Conservation (phyloP, 2,329 filamentous ascomycete genomes). For the Xylaria sp. region DNA sequence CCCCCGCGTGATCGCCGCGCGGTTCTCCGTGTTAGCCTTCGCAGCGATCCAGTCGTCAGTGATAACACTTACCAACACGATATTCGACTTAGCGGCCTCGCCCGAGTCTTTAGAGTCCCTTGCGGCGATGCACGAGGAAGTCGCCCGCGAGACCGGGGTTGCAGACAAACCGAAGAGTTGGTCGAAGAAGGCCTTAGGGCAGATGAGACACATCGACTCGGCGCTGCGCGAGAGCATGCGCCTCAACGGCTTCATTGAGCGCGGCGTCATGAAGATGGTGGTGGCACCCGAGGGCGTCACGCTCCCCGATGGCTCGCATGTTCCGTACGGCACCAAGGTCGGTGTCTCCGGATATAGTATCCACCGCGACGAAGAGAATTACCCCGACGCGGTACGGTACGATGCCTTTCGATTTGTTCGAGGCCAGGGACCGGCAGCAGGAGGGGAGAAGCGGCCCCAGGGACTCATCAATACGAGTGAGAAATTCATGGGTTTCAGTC, state of each 20-base stretch:
- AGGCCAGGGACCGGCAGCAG: neutral
- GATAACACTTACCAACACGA: conserved; percentile 51
- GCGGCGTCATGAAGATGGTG: conserved; percentile 51
- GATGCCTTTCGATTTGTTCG: conserved; percentile 53
- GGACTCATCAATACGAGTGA: conserved; percentile 48
- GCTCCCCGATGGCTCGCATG: conserved; percentile 49
- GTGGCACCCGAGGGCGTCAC: conserved; percentile 48
- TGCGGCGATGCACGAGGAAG: conserved; percentile 50
- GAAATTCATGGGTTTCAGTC: conserved; percentile 51
- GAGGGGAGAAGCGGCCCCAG: conserved; percentile 32
- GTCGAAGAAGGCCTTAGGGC: conserved; percentile 51
- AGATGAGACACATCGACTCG: conserved; percentile 54
- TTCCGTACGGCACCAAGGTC: conserved; percentile 51
- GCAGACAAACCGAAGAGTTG: conserved; percentile 31
- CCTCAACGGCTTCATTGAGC: conserved; percentile 52
- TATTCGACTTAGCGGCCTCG: conserved; percentile 52
- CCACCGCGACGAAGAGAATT: conserved; percentile 49
- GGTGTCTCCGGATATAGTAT: conserved; percentile 50
- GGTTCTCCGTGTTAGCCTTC: conserved; percentile 50
- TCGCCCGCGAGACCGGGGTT: conserved; percentile 40
- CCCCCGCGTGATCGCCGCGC: conserved; percentile 48
- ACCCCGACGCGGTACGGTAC: conserved; percentile 48
- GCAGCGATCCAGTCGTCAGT: conserved; percentile 53
- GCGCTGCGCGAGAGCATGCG: conserved; percentile 56
- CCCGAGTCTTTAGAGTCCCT: conserved; percentile 41